phyloP scores from a whole-genome alignment of 2,329 filamentous ascomycete species.

The Diplodia intermedia region DNA sequence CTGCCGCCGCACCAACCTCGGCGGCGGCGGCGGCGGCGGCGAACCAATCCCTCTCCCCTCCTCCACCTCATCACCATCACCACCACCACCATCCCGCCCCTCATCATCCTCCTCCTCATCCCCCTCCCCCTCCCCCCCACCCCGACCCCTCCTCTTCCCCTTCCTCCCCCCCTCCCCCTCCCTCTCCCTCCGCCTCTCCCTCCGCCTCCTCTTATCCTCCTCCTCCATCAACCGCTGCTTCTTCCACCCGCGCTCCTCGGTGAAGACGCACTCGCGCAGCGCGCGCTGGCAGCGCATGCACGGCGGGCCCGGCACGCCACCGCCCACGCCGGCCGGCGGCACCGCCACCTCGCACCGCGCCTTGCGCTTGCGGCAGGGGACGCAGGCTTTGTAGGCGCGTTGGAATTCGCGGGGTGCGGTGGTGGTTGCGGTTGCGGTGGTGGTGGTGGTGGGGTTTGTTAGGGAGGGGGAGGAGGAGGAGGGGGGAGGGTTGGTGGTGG shows the following conservation, averaged over 20 bases:
- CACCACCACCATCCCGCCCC: neutral
- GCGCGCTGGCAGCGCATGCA: conserved; percentile 60
- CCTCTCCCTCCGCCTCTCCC: conserved; percentile 33
- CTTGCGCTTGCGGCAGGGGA: conserved; percentile 60
- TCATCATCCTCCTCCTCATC: neutral
- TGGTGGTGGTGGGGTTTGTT: neutral
- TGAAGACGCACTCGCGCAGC: conserved; percentile 58
- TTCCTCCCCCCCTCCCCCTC: too few species aligned
- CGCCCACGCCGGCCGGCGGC: conserved; percentile 41
- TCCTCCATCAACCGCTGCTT: conserved; percentile 36
- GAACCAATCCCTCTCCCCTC: neutral
- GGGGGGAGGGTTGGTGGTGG: neutral
- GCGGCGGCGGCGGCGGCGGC: neutral
- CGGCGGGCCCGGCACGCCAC: conserved; percentile 51
- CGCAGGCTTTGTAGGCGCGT: conserved; percentile 63
- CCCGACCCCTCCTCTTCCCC: neutral
- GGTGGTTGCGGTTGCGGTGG: neutral
- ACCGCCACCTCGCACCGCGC: conserved; percentile 59
- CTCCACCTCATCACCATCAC: neutral
- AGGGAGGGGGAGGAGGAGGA: too few species aligned
- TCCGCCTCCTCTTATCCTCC: conserved; percentile 40
- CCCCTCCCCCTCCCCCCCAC: too few species aligned
- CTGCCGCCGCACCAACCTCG: conserved; percentile 35
- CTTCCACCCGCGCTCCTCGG: conserved; percentile 48
- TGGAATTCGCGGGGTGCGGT: conserved; percentile 46